These are phyloP conservation scores for Tolypocladium guangdongense DNA, from an alignment of 2,329 filamentous ascomycete species.

Conservation along the genomic window DNA sequence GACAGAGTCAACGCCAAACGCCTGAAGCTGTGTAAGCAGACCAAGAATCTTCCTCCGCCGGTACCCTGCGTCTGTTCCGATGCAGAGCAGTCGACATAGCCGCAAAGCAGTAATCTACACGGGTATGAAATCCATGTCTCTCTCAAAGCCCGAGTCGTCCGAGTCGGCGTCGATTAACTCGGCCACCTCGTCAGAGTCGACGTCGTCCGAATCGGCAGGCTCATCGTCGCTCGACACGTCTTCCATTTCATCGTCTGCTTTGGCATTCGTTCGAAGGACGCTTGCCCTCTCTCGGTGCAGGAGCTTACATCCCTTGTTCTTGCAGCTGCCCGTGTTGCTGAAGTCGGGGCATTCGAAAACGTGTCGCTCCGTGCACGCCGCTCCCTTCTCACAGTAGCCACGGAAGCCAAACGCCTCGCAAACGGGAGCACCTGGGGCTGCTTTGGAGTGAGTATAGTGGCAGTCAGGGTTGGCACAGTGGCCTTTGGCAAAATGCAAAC, in stretches of 20 bases:
- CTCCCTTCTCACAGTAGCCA: slow-evolving; percentile 81
- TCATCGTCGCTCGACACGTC: slow-evolving; percentile 74
- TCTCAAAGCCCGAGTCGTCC: slow-evolving; percentile 43
- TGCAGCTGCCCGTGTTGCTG: slow-evolving; percentile 80
- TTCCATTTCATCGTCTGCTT: slow-evolving; percentile 42
- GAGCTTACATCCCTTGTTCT: slow-evolving; percentile 69
- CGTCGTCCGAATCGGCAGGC: slow-evolving; percentile 60
- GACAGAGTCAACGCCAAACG: background rate
- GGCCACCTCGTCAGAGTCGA: slow-evolving; percentile 66
- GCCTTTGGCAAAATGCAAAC: slow-evolving; percentile 81
- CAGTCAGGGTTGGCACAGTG: slow-evolving; percentile 82
- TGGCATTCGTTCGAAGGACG: slow-evolving; percentile 57
- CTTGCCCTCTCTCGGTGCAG: slow-evolving; percentile 83
- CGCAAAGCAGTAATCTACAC: slow-evolving; percentile 14
- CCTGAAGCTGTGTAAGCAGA: background rate
- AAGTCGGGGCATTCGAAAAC: slow-evolving; percentile 92
- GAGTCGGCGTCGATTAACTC: slow-evolving; percentile 50
- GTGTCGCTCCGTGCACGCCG: slow-evolving; percentile 69
- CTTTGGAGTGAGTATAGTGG: slow-evolving; percentile 74
- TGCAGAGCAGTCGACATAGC: background rate
- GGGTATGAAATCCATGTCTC: slow-evolving; percentile 48
- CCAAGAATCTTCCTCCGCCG: background rate
- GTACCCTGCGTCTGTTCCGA: background rate
- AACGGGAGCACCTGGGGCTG: slow-evolving; percentile 66
- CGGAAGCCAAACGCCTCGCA: slow-evolving; percentile 76